phyloP scores from a whole-genome alignment of 208 protist genomes.

The Trypanosoma congolense region DNA sequence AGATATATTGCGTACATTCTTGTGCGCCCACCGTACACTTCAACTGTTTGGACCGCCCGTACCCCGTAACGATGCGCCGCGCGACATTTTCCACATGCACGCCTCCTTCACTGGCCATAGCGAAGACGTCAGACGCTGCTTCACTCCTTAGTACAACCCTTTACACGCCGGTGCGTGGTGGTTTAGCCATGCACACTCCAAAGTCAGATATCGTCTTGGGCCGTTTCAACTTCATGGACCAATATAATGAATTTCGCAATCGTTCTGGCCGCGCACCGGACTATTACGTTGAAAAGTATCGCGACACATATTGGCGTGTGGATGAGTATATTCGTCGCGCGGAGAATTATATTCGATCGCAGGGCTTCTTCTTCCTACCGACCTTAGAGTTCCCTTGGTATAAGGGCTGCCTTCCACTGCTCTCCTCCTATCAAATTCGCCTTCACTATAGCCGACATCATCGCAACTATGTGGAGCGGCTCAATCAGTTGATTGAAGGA shows the following conservation, averaged over 20 bases:
- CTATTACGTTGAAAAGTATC: conserved; percentile 77
- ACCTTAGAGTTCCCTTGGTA: conserved; percentile 89
- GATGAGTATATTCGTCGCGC: conserved; percentile 85
- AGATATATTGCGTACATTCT: not conserved
- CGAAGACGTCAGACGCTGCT: not conserved
- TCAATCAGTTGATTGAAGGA: conserved; percentile 88
- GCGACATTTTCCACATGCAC: conserved; percentile 11
- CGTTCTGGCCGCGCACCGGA: conserved; percentile 77
- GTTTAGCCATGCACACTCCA: conserved; percentile 68
- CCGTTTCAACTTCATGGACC: conserved; percentile 75
- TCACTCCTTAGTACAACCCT: conserved; percentile 10
- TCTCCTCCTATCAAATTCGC: conserved; percentile 87
- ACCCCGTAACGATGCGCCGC: conserved; percentile 14
- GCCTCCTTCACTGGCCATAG: conserved; percentile 5
- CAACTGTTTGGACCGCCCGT: not conserved
- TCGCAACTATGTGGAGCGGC: conserved; percentile 84
- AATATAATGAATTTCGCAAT: conserved; percentile 87
- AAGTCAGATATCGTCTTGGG: conserved; percentile 74
- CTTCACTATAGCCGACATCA: conserved; percentile 89
- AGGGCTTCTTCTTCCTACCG: conserved; percentile 89
- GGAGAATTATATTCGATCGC: conserved; percentile 67
- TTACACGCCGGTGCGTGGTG: conserved; percentile 22
- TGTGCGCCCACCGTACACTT: not conserved
- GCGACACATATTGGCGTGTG: conserved; percentile 84
- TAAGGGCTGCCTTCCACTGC: conserved; percentile 80